phyloP scores from a whole-genome alignment of 2,329 filamentous ascomycete genomes.

The Blumeria hordei region DNA sequence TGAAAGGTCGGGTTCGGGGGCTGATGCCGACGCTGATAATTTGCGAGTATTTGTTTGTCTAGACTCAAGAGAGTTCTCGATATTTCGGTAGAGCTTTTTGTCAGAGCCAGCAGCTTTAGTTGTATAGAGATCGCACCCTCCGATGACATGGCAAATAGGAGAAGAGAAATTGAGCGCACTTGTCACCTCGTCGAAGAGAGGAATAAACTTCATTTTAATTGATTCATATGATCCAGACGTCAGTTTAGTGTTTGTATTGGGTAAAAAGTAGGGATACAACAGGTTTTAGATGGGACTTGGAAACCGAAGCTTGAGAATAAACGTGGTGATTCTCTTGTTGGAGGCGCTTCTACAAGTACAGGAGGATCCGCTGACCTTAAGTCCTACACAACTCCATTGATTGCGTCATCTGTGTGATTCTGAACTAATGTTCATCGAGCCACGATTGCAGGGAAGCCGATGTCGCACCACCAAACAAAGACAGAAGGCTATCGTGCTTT shows the following conservation, averaged over 20 bases:
- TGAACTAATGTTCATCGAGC: too few species aligned
- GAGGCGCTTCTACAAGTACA: too few species aligned
- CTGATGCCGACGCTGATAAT: conserved; percentile 67
- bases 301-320: too few species aligned
- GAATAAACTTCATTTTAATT: conserved; percentile 47
- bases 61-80: conserved; percentile 73
- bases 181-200: conserved; percentile 77
- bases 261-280: background rate
- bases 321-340: too few species aligned
- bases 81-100: conserved; percentile 92
- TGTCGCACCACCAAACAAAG: too few species aligned
- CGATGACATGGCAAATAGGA: conserved; percentile 72
- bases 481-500: too few species aligned
- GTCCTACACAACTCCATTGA: too few species aligned
- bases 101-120: conserved; percentile 88
- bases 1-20: conserved; percentile 44
- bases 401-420: too few species aligned
- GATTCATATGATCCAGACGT: background rate
- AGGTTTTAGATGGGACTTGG: too few species aligned
- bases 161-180: conserved; percentile 91
- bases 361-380: too few species aligned
- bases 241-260: background rate
- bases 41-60: conserved; percentile 76
- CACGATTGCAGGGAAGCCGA: too few species aligned
- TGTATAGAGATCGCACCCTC: conserved; percentile 89